Evolutionary conservation across 2,329 filamentous ascomycete genomes (phyloP), one percentile per base, ranked within the genome.

Genomic region (Aschersonia sp.): DNA sequence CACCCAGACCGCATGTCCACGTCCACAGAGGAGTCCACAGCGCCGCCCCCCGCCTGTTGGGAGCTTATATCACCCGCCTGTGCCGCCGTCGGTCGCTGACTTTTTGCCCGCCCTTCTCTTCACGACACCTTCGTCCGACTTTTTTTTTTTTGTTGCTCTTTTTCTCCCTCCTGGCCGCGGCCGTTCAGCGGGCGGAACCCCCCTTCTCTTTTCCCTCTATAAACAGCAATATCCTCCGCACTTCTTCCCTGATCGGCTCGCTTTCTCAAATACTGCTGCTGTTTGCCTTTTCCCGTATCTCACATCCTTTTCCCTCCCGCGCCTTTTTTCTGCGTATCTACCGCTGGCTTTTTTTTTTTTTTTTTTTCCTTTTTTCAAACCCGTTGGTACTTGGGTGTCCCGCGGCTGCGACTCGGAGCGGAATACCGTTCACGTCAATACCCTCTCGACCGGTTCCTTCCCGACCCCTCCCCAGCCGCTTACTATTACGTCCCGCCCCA

Each of bases 91-190:
- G 8, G 33, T 37, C 12, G 33, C 33, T 37, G 33, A 37, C 33
- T 37, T 37, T 12, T 37, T 37, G 33, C 33, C 67, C 66, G 68
- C 65, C 64, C 61, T 66, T 63, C 62, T 72, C 70, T 63, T 71
- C 70, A 76, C 73, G 73, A 78, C 65, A 66, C 66, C 68, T 64
- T 72, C 72, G 71, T 78, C 72, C 68, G 66, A 66, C 69, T 60
- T 73, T 74, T 69, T 71, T 71, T 14, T 14, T 42, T 14, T 29
- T 14, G 40, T 14, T 42, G 8, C 12, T 4, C 12, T 12, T 37
- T 12, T 29, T 14, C 22, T 75, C 74, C 70, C 73, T 70, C 55
- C 69, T 64, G 70, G 69, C 71, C 68, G 66, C 68, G 71, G 72
- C 68, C 71, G 69, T 70, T 69, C 57, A 75, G 76, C 70, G 78